These are phyloP conservation scores for Rhodotorula sphaerocarpa DNA, from an alignment of 768 basidiomycete species.

Conservation along the genomic window DNA sequence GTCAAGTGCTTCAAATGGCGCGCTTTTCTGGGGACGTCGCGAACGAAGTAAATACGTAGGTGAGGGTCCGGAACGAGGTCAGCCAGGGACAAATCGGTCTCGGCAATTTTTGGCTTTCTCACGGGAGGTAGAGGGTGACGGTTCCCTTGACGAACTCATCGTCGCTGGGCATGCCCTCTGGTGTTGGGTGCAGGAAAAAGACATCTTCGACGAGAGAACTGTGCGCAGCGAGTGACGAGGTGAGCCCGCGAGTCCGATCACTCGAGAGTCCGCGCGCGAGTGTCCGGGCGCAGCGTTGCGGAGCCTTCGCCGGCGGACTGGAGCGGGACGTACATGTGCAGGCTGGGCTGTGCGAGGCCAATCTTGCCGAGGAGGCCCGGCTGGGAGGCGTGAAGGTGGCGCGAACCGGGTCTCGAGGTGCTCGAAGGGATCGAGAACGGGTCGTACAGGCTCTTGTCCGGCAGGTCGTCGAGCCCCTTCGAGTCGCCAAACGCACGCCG, in stretches of 20 bases:
- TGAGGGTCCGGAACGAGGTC: not conserved
- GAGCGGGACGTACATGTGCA: conserved; percentile 3
- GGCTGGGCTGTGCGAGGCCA: conserved; percentile 21
- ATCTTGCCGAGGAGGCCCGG: conserved; percentile 16
- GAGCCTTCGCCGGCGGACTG: not conserved
- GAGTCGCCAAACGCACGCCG: not conserved
- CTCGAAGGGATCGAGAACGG: conserved; percentile 12
- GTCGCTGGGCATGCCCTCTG: conserved; percentile 10
- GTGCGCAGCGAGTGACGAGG: not conserved
- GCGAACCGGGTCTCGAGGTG: not conserved
- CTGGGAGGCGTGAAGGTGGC: not conserved
- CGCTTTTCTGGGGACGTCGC: conserved; percentile 4
- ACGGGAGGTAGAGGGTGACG: conserved; percentile 30
- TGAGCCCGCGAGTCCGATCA: not conserved
- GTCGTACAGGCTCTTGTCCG: not conserved
- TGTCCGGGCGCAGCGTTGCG: no score
- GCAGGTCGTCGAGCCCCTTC: not conserved
- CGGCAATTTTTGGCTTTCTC: no score
- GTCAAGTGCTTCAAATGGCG: conserved; percentile 27
- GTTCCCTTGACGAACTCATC: conserved; percentile 25
- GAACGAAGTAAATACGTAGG: not conserved
- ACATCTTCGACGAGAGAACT: conserved; percentile 26
- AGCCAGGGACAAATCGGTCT: no score
- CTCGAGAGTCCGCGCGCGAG: not conserved
- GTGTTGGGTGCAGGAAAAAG: conserved; percentile 27